phyloP scores from a whole-genome alignment of 1,139 yeast genomes.

The Sugiyamaella xylanicola region DNA sequence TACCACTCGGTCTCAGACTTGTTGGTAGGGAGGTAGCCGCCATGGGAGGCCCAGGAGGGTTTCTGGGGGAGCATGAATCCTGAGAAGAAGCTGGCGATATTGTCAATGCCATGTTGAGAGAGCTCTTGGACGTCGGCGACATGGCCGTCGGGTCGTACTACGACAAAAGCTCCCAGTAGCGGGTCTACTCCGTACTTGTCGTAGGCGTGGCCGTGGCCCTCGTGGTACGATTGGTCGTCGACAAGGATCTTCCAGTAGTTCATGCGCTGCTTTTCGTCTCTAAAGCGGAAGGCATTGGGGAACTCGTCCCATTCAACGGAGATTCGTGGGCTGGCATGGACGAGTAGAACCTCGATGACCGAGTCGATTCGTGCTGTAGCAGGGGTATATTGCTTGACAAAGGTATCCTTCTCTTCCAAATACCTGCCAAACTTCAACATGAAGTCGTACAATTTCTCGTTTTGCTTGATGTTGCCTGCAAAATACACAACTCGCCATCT shows the following conservation, averaged over 20 bases:
- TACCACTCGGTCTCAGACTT: conserved; percentile 26
- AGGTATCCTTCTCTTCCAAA: conserved; percentile 28
- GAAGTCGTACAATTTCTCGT: conserved; percentile 24
- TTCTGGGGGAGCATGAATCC: conserved; percentile 35
- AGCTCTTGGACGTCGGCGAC: conserved; percentile 38
- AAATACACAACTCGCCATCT: conserved; percentile 41
- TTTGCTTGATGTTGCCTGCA: conserved; percentile 35
- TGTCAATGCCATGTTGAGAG: conserved; percentile 32
- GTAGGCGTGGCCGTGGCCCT: conserved; percentile 37
- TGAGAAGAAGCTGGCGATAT: conserved; percentile 36
- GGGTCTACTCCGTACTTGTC: conserved; percentile 39
- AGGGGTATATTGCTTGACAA: conserved; percentile 39
- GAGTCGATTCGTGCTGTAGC: conserved; percentile 35
- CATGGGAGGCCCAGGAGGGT: conserved; percentile 26
- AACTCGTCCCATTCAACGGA: conserved; percentile 39
- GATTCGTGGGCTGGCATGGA: conserved; percentile 35
- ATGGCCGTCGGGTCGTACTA: conserved; percentile 45
- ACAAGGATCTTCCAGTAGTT: conserved; percentile 43
- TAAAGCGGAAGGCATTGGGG: conserved; percentile 40
- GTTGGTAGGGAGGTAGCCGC: conserved; percentile 16
- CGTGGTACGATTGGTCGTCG: conserved; percentile 37
- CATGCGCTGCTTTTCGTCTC: conserved; percentile 38
- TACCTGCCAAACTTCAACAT: conserved; percentile 33
- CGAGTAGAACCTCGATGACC: conserved; percentile 39
- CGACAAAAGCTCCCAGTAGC: conserved; percentile 37